phyloP scores from a whole-genome alignment of 108 stramenopile species.

The Nitzschia sp. region DNA sequence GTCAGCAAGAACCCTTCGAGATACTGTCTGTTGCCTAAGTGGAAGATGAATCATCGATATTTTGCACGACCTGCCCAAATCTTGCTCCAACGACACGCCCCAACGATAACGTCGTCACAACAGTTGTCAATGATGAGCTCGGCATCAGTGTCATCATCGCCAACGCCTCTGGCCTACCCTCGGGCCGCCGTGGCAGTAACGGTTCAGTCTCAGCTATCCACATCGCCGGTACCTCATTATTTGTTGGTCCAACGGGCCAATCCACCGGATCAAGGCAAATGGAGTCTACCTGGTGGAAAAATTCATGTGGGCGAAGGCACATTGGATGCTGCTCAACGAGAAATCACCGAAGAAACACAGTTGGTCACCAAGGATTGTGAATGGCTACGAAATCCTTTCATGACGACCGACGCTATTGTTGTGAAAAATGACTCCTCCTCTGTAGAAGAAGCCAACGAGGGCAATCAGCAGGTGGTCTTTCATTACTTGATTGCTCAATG shows the following conservation, averaged over 20 bases:
- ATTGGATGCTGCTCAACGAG: slow-evolving; percentile 59
- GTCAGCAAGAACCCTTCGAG: too few relatives aligned
- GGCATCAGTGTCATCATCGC: slow-evolving; percentile 2
- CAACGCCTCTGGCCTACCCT: background rate
- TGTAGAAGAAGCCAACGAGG: background rate
- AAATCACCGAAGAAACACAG: slow-evolving; percentile 67
- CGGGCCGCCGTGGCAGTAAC: slow-evolving; percentile 39
- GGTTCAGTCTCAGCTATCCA: slow-evolving; percentile 11
- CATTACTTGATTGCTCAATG: slow-evolving; percentile 49
- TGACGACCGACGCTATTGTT: slow-evolving; percentile 34
- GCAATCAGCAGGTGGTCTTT: slow-evolving; percentile 7
- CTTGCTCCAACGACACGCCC: too few relatives aligned
- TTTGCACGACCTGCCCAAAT: too few relatives aligned
- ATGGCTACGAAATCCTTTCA: slow-evolving; percentile 31
- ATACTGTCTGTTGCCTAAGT: too few relatives aligned
- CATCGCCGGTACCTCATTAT: slow-evolving; percentile 24
- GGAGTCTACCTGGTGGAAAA: slow-evolving; percentile 72
- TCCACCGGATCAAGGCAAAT: slow-evolving; percentile 67
- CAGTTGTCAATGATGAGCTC: too few relatives aligned
- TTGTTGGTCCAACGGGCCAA: slow-evolving; percentile 63
- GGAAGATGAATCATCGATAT: too few relatives aligned
- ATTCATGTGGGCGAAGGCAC: slow-evolving; percentile 63
- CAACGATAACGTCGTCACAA: too few relatives aligned
- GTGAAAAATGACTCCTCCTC: background rate
- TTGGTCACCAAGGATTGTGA: slow-evolving; percentile 9